Evolutionary conservation across 1,284 basidiomycete genomes (phyloP).

Genomic region (Vanrija sp.): DNA sequence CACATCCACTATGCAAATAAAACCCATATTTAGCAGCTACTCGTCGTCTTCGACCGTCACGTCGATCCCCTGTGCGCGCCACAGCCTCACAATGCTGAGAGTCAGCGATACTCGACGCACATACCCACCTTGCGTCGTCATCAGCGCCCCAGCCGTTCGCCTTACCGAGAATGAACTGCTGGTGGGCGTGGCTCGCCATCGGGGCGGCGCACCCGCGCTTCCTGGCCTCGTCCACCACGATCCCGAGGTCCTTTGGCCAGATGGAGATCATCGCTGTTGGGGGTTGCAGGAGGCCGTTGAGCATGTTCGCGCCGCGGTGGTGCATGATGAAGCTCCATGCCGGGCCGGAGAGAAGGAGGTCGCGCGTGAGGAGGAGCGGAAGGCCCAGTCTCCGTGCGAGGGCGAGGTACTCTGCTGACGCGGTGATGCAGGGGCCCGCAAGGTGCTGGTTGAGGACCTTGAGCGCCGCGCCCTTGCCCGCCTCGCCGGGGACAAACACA

Average conservation of each 20-base stretch:
- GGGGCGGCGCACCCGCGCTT: constrained; percentile 1
- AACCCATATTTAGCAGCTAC: too few relatives aligned
- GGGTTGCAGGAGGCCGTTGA: constrained; percentile 17
- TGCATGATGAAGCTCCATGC: constrained; percentile 15
- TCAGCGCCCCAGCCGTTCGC: constrained; percentile 19
- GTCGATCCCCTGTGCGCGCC: too few relatives aligned
- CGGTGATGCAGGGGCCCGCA: constrained; percentile 20
- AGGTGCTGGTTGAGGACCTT: constrained; percentile 23
- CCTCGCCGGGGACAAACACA: constrained; percentile 15
- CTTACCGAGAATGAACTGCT: constrained; percentile 12
- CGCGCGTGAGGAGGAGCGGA: constrained; percentile 8
- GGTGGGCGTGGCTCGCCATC: constrained; percentile 12
- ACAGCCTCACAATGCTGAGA: too few relatives aligned
- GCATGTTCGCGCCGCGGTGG: constrained; percentile 19
- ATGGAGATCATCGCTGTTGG: constrained; percentile 13
- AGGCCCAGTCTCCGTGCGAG: constrained; percentile 26
- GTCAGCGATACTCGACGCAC: not conserved
- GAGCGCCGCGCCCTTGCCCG: constrained; percentile 20
- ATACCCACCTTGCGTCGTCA: constrained; percentile 21
- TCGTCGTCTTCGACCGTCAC: too few relatives aligned
- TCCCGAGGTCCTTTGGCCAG: constrained; percentile 19
- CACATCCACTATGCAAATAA: not conserved
- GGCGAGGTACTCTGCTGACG: constrained; percentile 27
- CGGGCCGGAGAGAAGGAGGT: constrained; percentile 12
- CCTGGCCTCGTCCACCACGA: constrained; percentile 17